Conservation (phyloP, 2,329 filamentous ascomycete species). For the Xylaria polymorpha region DNA sequence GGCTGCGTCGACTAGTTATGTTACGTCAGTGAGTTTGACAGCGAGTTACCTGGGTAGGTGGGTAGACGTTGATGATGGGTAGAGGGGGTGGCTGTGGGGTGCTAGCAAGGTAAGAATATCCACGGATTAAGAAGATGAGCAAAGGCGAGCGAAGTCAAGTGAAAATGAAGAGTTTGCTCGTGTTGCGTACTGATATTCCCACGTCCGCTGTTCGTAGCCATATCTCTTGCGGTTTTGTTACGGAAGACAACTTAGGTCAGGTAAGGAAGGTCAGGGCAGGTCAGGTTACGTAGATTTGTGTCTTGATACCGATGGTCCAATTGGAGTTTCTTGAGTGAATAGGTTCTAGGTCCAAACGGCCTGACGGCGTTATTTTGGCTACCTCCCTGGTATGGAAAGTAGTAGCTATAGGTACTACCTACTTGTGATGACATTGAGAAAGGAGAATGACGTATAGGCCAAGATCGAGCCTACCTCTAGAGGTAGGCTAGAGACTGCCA, state of each 20-base stretch:
- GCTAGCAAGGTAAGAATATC: no score
- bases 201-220: slow-evolving; percentile 69
- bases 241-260: not conserved
- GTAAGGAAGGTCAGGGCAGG: not conserved
- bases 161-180: not conserved
- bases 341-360: no score
- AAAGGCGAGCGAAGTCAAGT: no score
- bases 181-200: slow-evolving; percentile 57
- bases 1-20: slow-evolving; percentile 54
- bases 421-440: not conserved
- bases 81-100: no score
- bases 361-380: no score
- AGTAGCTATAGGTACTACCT: no score
- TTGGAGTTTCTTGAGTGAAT: not conserved
- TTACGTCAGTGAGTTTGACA: slow-evolving; percentile 26
- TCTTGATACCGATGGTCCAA: not conserved
- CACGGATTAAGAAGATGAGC: no score
- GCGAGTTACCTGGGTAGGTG: slow-evolving; percentile 4
- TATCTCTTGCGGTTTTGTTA: slow-evolving; percentile 44
- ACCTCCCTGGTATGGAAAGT: no score
- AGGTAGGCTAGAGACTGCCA: not conserved
- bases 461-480: no score
- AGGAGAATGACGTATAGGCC: not conserved
- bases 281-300: not conserved
- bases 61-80: no score